Conservation (phyloP, 345 rosid species). For the Dipteronia sinensis region DNA sequence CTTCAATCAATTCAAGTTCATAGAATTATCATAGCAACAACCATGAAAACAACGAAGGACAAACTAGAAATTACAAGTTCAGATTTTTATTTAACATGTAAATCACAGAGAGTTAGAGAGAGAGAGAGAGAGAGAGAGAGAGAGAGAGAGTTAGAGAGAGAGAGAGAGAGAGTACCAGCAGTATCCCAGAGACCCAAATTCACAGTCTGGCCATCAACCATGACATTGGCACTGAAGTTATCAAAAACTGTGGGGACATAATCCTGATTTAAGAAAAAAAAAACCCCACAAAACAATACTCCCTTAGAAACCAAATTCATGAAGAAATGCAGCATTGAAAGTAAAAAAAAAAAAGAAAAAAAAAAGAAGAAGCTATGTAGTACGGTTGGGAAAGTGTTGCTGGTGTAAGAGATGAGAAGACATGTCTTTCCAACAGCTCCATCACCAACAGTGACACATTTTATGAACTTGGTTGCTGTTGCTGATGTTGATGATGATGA, state of each 20-base stretch:
- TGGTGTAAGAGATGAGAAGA: slow-evolving; percentile 82
- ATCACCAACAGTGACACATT: slow-evolving; percentile 93
- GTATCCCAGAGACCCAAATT: slow-evolving; percentile 94
- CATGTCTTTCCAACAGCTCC: slow-evolving; percentile 97
- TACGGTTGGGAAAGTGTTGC: slow-evolving; percentile 90
- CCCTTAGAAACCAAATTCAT: background rate
- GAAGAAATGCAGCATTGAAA: background rate
- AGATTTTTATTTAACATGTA: background rate
- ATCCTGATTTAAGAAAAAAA: slow-evolving; percentile 39
- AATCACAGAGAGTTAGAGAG: background rate
- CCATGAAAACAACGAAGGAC: background rate
- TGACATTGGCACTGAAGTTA: slow-evolving; percentile 91
- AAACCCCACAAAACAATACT: slow-evolving; percentile 9
- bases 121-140: slow-evolving; percentile 14
- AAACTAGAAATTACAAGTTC: slow-evolving; percentile 13
- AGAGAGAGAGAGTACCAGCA: slow-evolving; percentile 58
- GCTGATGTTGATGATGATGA: slow-evolving; percentile 24
- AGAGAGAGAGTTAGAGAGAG: no score
- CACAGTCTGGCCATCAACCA: slow-evolving; percentile 80
- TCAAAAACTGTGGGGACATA: slow-evolving; percentile 86
- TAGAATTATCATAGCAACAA: background rate
- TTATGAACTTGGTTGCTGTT: slow-evolving; percentile 68
- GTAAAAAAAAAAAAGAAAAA: background rate
- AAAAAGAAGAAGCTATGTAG: slow-evolving; percentile 17
- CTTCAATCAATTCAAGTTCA: slow-evolving; percentile 8